phyloP scores from a whole-genome alignment of 2,329 filamentous ascomycete species.

The Eurotiales sp. region DNA sequence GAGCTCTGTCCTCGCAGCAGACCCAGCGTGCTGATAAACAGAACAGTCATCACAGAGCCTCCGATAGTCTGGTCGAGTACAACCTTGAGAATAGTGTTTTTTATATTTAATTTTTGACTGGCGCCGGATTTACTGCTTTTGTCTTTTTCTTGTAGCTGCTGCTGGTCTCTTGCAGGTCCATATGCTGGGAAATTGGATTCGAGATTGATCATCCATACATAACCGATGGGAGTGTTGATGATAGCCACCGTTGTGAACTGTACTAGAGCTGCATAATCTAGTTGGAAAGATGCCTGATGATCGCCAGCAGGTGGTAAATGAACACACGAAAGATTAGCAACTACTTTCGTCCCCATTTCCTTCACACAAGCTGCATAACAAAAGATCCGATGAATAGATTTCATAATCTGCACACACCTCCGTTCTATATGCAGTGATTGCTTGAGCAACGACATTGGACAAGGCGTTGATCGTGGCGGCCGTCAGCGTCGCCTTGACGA shows the following conservation, averaged over 20 bases:
- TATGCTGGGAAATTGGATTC: constrained; percentile 44
- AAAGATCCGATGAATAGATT: neutral
- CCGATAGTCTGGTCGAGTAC: constrained; percentile 57
- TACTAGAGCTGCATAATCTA: constrained; percentile 49
- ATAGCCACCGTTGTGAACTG: constrained; percentile 55
- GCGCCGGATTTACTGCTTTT: constrained; percentile 15
- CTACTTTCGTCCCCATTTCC: too few relatives aligned
- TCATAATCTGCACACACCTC: constrained; percentile 36
- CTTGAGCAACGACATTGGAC: constrained; percentile 56
- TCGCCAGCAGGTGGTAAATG: too few relatives aligned
- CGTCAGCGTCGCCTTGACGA: constrained; percentile 53
- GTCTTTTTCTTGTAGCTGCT: constrained; percentile 10
- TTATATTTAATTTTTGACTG: constrained; percentile 23
- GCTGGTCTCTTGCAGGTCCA: neutral
- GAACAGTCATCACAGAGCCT: constrained; percentile 52
- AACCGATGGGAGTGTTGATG: constrained; percentile 55
- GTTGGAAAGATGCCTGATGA: constrained; percentile 38
- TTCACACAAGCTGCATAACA: too few relatives aligned
- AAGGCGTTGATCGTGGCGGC: constrained; percentile 49
- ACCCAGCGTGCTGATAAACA: constrained; percentile 55
- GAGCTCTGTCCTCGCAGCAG: constrained; percentile 40
- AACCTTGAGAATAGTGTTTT: constrained; percentile 50
- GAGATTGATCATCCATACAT: constrained; percentile 56
- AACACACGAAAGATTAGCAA: neutral
- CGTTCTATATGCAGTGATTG: constrained; percentile 49